These are phyloP conservation scores for Blastobotrys muscicola DNA, from an alignment of 805 yeast genomes.

Conservation along the genomic window DNA sequence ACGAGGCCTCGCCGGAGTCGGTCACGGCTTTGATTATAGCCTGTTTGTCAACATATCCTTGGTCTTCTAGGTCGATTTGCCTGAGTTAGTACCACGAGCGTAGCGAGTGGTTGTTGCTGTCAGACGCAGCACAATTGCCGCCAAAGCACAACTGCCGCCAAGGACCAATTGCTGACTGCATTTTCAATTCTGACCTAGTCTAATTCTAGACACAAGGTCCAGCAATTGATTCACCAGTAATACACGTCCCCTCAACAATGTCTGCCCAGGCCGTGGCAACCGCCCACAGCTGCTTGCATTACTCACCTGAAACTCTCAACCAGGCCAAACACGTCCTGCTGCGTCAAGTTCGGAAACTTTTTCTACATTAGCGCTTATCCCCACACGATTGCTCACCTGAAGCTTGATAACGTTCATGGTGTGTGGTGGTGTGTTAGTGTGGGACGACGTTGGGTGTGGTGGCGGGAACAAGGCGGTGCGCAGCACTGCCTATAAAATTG, in stretches of 20 bases:
- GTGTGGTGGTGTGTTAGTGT: background rate
- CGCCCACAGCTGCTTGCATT: too few relatives aligned
- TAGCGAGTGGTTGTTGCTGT: background rate
- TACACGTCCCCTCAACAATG: too few relatives aligned
- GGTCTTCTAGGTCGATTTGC: constrained; percentile 76
- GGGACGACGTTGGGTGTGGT: too few relatives aligned
- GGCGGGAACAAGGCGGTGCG: too few relatives aligned
- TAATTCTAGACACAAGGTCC: too few relatives aligned
- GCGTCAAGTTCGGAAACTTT: constrained; percentile 77
- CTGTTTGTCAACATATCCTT: constrained; percentile 91
- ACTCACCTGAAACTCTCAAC: constrained; percentile 65
- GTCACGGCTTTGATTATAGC: constrained; percentile 79
- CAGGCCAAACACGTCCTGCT: constrained; percentile 74
- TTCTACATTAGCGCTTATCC: constrained; percentile 33
- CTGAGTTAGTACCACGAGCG: constrained; percentile 28
- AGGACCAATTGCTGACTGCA: too few relatives aligned
- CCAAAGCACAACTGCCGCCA: background rate
- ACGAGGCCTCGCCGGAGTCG: constrained; percentile 66
- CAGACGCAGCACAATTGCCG: too few relatives aligned
- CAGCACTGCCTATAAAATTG: too few relatives aligned
- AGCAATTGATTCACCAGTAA: too few relatives aligned
- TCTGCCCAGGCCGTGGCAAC: too few relatives aligned
- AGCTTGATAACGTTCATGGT: constrained; percentile 10
- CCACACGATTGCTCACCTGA: constrained; percentile 5
- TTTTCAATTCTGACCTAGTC: too few relatives aligned